Evolutionary conservation across 1,139 yeast genomes (phyloP).

Genomic region (Candida frijolesensis): DNA sequence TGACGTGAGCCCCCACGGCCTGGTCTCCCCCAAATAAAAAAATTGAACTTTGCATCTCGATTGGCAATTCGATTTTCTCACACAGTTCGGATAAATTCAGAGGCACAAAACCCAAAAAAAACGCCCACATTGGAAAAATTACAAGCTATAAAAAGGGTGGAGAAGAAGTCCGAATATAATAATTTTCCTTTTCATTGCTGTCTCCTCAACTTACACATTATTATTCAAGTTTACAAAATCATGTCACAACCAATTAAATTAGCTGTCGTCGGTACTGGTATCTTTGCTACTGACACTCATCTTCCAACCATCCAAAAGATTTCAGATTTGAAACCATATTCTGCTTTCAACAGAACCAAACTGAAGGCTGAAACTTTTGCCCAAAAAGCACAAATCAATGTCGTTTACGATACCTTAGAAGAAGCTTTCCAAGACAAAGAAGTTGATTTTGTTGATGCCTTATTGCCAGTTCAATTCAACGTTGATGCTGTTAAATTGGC

Average conservation of each 20-base stretch:
- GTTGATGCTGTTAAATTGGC: slow-evolving; percentile 67
- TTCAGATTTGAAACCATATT: slow-evolving; percentile 37
- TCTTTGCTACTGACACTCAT: slow-evolving; percentile 83
- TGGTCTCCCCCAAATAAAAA: neutral
- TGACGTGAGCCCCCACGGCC: slow-evolving; percentile 1
- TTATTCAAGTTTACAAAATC: neutral
- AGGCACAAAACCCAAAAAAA: neutral
- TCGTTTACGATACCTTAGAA: slow-evolving; percentile 68
- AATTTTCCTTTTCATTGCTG: neutral
- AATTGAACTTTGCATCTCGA: neutral
- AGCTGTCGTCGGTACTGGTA: slow-evolving; percentile 89
- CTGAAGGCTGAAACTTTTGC: slow-evolving; percentile 83
- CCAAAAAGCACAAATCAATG: slow-evolving; percentile 54
- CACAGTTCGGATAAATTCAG: neutral
- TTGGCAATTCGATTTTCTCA: neutral
- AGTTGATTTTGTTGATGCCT: slow-evolving; percentile 77
- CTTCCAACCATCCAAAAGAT: slow-evolving; percentile 66
- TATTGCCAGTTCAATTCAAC: slow-evolving; percentile 84
- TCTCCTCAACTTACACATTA: neutral
- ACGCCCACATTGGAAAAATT: neutral
- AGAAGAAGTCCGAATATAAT: neutral
- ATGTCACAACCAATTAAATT: slow-evolving; percentile 44
- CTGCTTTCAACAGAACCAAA: slow-evolving; percentile 81
- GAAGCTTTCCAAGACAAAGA: slow-evolving; percentile 61
- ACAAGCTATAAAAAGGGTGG: neutral